phyloP scores from a whole-genome alignment of 192 early-diverging fungal species.

The Pilaira anomala region DNA sequence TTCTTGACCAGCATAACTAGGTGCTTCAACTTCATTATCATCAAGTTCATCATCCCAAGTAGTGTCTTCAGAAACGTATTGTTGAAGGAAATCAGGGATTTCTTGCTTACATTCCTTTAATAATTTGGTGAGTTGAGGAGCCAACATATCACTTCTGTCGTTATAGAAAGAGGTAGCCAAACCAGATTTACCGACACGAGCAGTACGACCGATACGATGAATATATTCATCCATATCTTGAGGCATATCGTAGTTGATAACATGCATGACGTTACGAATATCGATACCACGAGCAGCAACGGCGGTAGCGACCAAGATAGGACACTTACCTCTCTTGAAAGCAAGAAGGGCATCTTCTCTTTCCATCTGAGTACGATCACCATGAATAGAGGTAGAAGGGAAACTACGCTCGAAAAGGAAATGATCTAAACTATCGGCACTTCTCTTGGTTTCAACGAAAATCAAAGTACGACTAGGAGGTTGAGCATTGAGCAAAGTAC shows the following conservation, averaged over 20 bases:
- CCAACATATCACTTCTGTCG: constrained; percentile 36
- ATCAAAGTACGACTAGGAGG: constrained; percentile 69
- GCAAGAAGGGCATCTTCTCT: constrained; percentile 69
- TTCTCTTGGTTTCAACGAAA: constrained; percentile 80
- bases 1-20: constrained; percentile 35
- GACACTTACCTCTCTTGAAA: constrained; percentile 64
- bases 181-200: constrained; percentile 59
- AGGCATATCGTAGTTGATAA: constrained; percentile 78
- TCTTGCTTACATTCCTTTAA: constrained; percentile 56
- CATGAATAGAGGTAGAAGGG: constrained; percentile 82
- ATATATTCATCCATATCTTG: constrained; percentile 74
- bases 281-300: constrained; percentile 79
- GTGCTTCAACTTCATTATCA: constrained; percentile 30
- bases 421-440: constrained; percentile 78
- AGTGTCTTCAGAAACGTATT: constrained; percentile 24
- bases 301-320: constrained; percentile 71
- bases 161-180: constrained; percentile 60
- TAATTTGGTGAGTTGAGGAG: constrained; percentile 50
- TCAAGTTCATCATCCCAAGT: constrained; percentile 38
- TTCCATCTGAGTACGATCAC: constrained; percentile 77
- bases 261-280: constrained; percentile 74
- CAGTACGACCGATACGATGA: constrained; percentile 73
- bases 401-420: constrained; percentile 64
- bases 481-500: constrained; percentile 49
- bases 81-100: constrained; percentile 58